These are phyloP conservation scores for Epichloe hybrida DNA, from an alignment of 2,329 filamentous ascomycete species.

Conservation along the genomic window DNA sequence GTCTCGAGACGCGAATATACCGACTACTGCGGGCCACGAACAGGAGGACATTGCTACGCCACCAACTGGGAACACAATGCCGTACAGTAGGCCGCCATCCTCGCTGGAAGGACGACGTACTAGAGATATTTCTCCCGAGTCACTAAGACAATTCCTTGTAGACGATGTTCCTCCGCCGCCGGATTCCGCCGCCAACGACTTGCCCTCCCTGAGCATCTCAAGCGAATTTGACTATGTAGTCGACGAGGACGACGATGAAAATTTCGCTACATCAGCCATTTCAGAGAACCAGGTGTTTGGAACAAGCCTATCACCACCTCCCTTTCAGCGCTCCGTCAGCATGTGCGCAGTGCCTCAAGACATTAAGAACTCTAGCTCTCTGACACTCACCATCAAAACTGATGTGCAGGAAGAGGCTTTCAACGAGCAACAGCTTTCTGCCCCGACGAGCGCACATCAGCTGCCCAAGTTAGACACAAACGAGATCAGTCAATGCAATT, in stretches of 20 bases:
- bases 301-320: constrained; percentile 40
- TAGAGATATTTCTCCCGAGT: constrained; percentile 43
- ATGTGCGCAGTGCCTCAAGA: constrained; percentile 11
- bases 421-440: constrained; percentile 9
- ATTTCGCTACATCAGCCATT: constrained; percentile 41
- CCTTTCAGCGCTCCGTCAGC: constrained; percentile 26
- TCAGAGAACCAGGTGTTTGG: constrained; percentile 30
- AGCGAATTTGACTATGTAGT: constrained; percentile 23
- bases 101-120: constrained; percentile 28
- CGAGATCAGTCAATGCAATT: constrained; percentile 10
- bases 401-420: constrained; percentile 6
- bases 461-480: constrained; percentile 12
- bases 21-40: neutral
- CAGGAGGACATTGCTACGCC: neutral
- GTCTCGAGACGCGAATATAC: neutral
- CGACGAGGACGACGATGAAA: constrained; percentile 41
- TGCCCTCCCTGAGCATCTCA: constrained; percentile 20
- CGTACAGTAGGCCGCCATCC: neutral
- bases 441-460: constrained; percentile 5
- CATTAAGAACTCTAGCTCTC: constrained; percentile 11
- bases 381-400: constrained; percentile 12
- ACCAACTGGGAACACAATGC: neutral
- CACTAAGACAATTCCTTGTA: constrained; percentile 35
- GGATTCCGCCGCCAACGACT: constrained; percentile 15
- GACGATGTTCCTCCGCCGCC: constrained; percentile 27